These are phyloP conservation scores for Amaranthus cruentus DNA, from an alignment of 148 eudicot species.

Conservation along the genomic window DNA sequence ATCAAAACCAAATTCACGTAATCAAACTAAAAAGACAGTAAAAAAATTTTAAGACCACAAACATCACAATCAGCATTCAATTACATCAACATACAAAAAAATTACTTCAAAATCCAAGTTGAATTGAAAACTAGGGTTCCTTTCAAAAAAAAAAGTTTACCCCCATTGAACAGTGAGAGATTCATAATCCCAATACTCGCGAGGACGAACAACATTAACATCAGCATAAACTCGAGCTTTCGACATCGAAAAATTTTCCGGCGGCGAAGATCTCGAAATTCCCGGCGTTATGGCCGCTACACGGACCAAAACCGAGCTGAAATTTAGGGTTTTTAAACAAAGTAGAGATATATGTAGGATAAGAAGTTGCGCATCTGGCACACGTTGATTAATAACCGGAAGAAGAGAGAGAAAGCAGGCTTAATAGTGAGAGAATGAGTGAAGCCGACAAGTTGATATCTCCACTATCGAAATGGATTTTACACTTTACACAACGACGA, in stretches of 20 bases:
- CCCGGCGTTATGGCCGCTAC: slow-evolving; percentile 12
- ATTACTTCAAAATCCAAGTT: neutral
- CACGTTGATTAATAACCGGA: slow-evolving; percentile 29
- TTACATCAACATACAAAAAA: neutral
- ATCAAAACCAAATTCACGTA: neutral
- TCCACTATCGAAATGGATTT: slow-evolving; percentile 3
- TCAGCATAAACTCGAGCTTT: slow-evolving; percentile 74
- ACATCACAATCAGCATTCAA: neutral
- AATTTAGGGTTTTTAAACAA: slow-evolving; percentile 1
- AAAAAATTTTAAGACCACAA: neutral
- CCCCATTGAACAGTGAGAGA: slow-evolving; percentile 80
- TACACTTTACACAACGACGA: no score
- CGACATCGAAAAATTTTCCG: slow-evolving; percentile 42
- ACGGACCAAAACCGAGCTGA: neutral
- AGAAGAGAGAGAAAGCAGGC: slow-evolving; percentile 18
- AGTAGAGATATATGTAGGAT: slow-evolving; percentile 10
- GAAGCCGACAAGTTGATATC: neutral
- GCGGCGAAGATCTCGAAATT: slow-evolving; percentile 27
- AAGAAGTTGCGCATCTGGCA: slow-evolving; percentile 31
- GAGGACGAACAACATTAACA: slow-evolving; percentile 63
- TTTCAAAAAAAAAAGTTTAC: slow-evolving; percentile 21
- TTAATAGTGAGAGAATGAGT: neutral
- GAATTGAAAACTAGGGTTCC: neutral
- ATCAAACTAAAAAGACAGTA: neutral
- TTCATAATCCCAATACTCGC: slow-evolving; percentile 79